Percentiles rank a stretch among this genome's conserved stretches.
Evolutionary conservation across 495 filamentous ascomycete genomes (phyloP).

Genomic region (Podospora tetraspora): DNA sequence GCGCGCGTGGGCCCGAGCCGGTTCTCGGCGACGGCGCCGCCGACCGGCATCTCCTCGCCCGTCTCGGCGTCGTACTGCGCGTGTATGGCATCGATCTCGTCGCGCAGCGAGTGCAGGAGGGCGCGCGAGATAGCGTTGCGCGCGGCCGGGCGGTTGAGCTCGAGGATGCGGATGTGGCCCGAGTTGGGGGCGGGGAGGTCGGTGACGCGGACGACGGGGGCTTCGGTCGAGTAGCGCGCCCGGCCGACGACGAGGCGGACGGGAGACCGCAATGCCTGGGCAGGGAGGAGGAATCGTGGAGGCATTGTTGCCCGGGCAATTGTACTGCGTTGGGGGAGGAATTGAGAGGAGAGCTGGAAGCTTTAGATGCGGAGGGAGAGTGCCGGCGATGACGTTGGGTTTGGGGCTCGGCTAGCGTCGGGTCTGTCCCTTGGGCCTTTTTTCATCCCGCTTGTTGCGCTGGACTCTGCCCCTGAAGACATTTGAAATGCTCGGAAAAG

Average conservation of each 20-base stretch:
- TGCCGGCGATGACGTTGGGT: constrained; percentile 2
- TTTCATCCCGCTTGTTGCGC: not conserved
- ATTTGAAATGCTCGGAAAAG: not conserved
- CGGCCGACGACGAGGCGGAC: constrained; percentile 9
- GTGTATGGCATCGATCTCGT: constrained; percentile 64
- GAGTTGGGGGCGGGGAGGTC: constrained; percentile 72
- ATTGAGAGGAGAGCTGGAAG: not conserved
- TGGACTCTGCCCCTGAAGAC: not conserved
- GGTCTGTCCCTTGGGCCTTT: not conserved
- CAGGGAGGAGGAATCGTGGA: constrained; percentile 2
- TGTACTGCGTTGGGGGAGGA: not conserved
- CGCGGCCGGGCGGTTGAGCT: constrained; percentile 75
- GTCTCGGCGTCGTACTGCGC: constrained; percentile 57
- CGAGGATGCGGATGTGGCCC: constrained; percentile 81
- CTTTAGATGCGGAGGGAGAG: not conserved
- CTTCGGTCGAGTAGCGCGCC: constrained; percentile 31
- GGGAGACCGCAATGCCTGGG: constrained; percentile 4
- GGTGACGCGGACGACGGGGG: constrained; percentile 55
- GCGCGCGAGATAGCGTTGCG: constrained; percentile 85
- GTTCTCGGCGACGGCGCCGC: constrained; percentile 35
- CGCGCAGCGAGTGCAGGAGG: constrained; percentile 62
- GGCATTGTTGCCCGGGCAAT: constrained; percentile 15
- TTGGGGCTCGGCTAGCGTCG: not conserved
- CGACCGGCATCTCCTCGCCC: constrained; percentile 41
- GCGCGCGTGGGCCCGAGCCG: constrained; percentile 60